Percentiles rank a stretch among this genome's conserved stretches.
These are phyloP conservation scores for Zoysia matrella DNA, from an alignment of 202 grass and related monocot species.

Conservation along the genomic window DNA sequence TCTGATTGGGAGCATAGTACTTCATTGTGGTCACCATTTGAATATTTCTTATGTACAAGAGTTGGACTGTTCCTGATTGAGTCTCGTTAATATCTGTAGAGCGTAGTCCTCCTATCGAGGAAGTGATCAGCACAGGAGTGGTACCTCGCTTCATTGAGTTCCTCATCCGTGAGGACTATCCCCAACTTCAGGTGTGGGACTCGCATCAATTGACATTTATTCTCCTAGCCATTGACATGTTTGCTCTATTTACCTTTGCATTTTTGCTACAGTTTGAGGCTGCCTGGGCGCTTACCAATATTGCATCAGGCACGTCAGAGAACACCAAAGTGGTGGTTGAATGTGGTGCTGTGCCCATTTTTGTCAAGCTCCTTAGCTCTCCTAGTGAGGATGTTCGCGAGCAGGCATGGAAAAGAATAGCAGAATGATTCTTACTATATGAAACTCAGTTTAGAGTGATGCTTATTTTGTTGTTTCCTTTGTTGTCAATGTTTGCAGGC, in stretches of 20 bases:
- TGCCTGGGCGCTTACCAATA: no score
- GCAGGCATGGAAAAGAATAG: slow-evolving; percentile 50
- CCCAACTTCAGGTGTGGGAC: slow-evolving; percentile 81
- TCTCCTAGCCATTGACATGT: not conserved
- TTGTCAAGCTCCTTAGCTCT: no score
- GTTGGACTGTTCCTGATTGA: not conserved
- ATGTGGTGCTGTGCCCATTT: no score
- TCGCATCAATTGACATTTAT: not conserved
- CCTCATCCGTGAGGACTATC: slow-evolving; percentile 82
- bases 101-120: slow-evolving; percentile 86
- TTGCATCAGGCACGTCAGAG: no score
- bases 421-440: not conserved
- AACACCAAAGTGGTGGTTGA: no score
- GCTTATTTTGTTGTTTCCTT: not conserved
- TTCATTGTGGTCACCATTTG: not conserved
- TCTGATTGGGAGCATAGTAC: not conserved
- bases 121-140: slow-evolving; percentile 88
- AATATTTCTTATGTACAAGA: not conserved
- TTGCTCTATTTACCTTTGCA: not conserved
- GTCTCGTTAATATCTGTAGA: slow-evolving; percentile 51
- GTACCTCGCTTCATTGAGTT: slow-evolving; percentile 89
- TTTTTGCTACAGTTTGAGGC: slow-evolving; percentile 3
- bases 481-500: slow-evolving; percentile 60
- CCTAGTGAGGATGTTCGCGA: slow-evolving; percentile 92
- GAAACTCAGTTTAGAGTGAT: not conserved